A percentile compares a stretch with the other conserved stretches of the same genome.
Conservation (phyloP, 1,139 yeast genomes). For the Groenewaldozyma sp. region DNA sequence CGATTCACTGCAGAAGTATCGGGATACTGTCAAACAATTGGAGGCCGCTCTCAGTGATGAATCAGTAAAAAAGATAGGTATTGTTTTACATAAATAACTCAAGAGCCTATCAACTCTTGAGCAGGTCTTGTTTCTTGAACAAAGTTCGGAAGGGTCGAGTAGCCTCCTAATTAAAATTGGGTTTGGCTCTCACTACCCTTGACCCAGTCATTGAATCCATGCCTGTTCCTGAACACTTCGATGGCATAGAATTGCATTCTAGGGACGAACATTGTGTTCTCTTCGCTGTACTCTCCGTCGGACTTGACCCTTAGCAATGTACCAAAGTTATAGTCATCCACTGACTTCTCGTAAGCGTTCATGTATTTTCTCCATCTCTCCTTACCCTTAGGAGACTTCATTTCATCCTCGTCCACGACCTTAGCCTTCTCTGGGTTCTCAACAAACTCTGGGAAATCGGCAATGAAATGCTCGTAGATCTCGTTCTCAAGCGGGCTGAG, state of each 20-base stretch:
- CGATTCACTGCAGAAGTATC: background rate
- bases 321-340: constrained; percentile 91
- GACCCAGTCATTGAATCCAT: constrained; percentile 90
- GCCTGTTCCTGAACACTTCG: constrained; percentile 88
- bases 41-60: background rate
- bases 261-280: constrained; percentile 80
- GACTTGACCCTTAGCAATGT: constrained; percentile 72
- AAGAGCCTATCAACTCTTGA: too few species aligned
- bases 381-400: constrained; percentile 76
- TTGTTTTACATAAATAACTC: background rate
- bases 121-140: too few species aligned
- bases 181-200: too few species aligned
- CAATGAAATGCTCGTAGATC: constrained; percentile 57
- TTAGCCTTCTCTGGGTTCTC: constrained; percentile 44
- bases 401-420: constrained; percentile 60
- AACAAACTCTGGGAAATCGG: constrained; percentile 77
- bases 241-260: constrained; percentile 91
- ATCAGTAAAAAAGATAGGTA: background rate
- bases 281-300: constrained; percentile 68
- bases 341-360: constrained; percentile 55
- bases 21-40: background rate
- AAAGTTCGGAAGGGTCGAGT: too few species aligned
- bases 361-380: constrained; percentile 86
- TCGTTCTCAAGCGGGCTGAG: constrained; percentile 76
- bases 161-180: too few species aligned